These are phyloP conservation scores for Trypanosoma melophagium DNA, from an alignment of 208 protist genomes.

Conservation along the genomic window DNA sequence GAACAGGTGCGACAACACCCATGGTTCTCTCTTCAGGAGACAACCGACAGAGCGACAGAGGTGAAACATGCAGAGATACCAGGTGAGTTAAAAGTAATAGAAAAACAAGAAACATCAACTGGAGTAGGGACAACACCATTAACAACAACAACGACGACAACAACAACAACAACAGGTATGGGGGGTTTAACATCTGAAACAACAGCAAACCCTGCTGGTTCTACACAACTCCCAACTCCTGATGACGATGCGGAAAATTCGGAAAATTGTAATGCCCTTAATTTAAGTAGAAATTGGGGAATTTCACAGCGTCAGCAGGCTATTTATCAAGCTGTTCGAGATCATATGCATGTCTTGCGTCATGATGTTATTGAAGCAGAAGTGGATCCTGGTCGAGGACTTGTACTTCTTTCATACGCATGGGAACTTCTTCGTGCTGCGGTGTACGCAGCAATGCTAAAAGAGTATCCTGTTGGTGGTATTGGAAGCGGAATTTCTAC, in stretches of 20 bases:
- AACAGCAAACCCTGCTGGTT: slow-evolving; percentile 1
- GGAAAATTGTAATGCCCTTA: no score
- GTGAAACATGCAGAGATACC: slow-evolving; percentile 10
- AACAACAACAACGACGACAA: slow-evolving; percentile 10
- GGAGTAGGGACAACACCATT: slow-evolving; percentile 5
- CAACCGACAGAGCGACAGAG: slow-evolving; percentile 27
- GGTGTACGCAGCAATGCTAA: neutral
- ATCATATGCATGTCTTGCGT: slow-evolving; percentile 23
- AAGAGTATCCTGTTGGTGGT: slow-evolving; percentile 1
- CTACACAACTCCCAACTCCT: neutral
- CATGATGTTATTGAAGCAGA: slow-evolving; percentile 26
- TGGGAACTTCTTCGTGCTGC: slow-evolving; percentile 21
- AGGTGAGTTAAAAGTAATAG: neutral
- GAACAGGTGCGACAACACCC: slow-evolving; percentile 60
- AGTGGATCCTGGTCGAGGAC: slow-evolving; percentile 16
- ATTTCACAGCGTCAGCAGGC: neutral
- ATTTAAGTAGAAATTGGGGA: no score
- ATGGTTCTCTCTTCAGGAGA: slow-evolving; percentile 40
- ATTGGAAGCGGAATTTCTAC: no score
- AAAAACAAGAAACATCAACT: neutral
- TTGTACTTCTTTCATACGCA: slow-evolving; percentile 25
- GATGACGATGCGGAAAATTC: no score
- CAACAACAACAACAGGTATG: slow-evolving; percentile 1
- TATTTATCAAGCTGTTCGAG: slow-evolving; percentile 22
- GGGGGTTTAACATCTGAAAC: no score